These are phyloP conservation scores for Catharanthus roseus DNA, from an alignment of 257 asterid species.

Conservation along the genomic window DNA sequence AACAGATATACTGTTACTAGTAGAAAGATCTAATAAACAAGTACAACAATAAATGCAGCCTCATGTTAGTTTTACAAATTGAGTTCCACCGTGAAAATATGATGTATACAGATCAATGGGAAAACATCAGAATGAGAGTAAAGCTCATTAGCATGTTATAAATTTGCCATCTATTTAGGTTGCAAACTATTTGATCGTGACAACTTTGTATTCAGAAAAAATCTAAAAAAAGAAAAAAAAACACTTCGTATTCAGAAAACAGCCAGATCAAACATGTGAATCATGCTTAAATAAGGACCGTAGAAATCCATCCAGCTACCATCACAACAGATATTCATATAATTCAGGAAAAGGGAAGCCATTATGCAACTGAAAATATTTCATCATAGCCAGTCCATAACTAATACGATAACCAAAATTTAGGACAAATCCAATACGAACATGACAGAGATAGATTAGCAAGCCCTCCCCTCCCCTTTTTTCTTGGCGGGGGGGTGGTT, in stretches of 20 bases:
- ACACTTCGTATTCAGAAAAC: neutral
- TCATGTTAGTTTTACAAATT: neutral
- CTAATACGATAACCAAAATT: neutral
- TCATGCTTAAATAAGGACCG: too few relatives aligned
- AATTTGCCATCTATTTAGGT: neutral
- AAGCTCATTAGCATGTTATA: neutral
- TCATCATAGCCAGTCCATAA: neutral
- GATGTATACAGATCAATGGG: neutral
- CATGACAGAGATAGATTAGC: neutral
- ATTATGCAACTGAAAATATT: neutral
- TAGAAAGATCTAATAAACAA: neutral
- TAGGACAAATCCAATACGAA: neutral
- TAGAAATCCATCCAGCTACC: neutral
- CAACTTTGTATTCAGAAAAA: neutral
- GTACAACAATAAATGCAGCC: neutral
- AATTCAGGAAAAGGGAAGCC: slow-evolving; percentile 1
- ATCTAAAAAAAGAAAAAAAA: too few relatives aligned
- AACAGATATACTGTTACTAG: neutral
- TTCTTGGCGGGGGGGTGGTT: too few relatives aligned
- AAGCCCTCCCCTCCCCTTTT: too few relatives aligned
- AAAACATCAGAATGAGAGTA: neutral
- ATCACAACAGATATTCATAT: neutral
- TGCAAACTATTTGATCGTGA: neutral
- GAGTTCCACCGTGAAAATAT: neutral
- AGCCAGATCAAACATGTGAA: neutral